Evolutionary conservation across 345 rosid genomes (phyloP).

Genomic region (Passiflora organensis): DNA sequence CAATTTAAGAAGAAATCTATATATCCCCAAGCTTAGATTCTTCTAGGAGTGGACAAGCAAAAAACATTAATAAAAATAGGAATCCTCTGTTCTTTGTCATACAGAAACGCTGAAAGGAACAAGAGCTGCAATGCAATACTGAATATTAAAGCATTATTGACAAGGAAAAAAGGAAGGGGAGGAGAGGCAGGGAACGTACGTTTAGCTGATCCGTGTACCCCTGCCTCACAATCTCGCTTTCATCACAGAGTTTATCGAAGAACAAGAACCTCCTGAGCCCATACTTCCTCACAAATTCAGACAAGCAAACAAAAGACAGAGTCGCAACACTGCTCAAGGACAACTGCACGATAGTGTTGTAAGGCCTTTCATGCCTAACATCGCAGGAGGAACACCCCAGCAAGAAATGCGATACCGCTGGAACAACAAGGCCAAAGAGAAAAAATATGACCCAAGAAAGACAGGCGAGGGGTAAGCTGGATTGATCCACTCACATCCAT

Average conservation of each 20-base stretch:
- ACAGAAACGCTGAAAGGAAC: too few species aligned
- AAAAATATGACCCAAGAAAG: slow-evolving; percentile 77
- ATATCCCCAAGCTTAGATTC: too few species aligned
- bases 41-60: too few species aligned
- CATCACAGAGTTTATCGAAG: slow-evolving; percentile 87
- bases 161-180: too few species aligned
- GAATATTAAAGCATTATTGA: too few species aligned
- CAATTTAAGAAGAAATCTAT: too few species aligned
- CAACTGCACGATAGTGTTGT: slow-evolving; percentile 71
- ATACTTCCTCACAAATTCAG: slow-evolving; percentile 53
- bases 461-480: slow-evolving; percentile 41
- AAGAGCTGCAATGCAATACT: too few species aligned
- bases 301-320: slow-evolving; percentile 62
- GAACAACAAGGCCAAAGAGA: slow-evolving; percentile 55
- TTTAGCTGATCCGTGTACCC: slow-evolving; percentile 75
- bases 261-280: slow-evolving; percentile 78
- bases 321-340: slow-evolving; percentile 67
- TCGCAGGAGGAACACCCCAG: slow-evolving; percentile 78
- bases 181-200: slow-evolving; percentile 34
- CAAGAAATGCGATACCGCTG: slow-evolving; percentile 69
- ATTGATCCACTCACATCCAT: slow-evolving; percentile 95
- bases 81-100: too few species aligned
- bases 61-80: too few species aligned
- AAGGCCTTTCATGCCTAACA: slow-evolving; percentile 59
- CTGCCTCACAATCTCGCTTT: slow-evolving; percentile 68